phyloP scores from a whole-genome alignment of 2,329 filamentous ascomycete genomes.

The Pseudocercospora fijiensis region DNA sequence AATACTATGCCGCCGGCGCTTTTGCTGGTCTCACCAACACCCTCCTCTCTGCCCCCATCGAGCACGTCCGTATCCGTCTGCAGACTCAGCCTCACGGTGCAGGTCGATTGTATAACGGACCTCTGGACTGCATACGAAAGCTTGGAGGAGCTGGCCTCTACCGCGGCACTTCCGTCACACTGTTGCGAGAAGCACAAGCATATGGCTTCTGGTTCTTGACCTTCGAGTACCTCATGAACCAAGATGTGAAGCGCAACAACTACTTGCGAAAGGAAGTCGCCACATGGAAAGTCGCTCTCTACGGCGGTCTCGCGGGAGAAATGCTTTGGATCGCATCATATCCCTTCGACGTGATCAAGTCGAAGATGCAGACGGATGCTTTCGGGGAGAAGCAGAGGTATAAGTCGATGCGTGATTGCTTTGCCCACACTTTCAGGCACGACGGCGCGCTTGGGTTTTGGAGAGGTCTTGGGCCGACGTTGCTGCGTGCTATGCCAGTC shows the following conservation, averaged over 20 bases:
- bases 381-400: constrained; percentile 73
- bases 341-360: constrained; percentile 96
- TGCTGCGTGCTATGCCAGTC: constrained; percentile 94
- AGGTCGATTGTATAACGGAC: constrained; percentile 74
- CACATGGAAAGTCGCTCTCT: constrained; percentile 81
- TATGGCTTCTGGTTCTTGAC: constrained; percentile 95
- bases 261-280: constrained; percentile 75
- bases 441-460: constrained; percentile 86
- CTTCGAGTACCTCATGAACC: constrained; percentile 96
- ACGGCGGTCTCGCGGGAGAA: constrained; percentile 91
- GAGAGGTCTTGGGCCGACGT: constrained; percentile 87
- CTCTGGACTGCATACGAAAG: constrained; percentile 86
- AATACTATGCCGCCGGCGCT: constrained; percentile 88
- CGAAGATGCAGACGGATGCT: constrained; percentile 98
- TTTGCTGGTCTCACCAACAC: constrained; percentile 92
- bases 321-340: constrained; percentile 91
- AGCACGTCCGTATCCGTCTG: constrained; percentile 92
- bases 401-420: constrained; percentile 82
- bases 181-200: constrained; percentile 85
- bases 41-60: constrained; percentile 83
- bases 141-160: constrained; percentile 75
- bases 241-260: constrained; percentile 74
- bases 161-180: constrained; percentile 81
- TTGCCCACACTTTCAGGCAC: constrained; percentile 72
- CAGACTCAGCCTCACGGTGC: constrained; percentile 94